A percentile compares a stretch with the other conserved stretches of the same genome.
Conservation (phyloP, 306 rosid species). For the Trifolium repens region DNA sequence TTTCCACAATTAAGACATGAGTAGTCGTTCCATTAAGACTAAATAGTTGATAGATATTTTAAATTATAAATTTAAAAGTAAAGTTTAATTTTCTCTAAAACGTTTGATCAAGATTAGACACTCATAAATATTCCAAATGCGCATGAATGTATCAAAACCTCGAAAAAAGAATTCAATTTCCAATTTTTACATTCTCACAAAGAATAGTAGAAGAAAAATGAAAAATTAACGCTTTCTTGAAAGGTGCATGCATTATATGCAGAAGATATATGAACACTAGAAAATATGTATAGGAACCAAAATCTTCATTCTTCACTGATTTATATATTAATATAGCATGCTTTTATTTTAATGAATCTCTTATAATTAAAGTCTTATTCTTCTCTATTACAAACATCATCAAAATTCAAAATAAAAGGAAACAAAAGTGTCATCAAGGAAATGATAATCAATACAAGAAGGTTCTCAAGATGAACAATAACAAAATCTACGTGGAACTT, state of each 20-base stretch:
- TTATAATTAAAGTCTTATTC: conserved; percentile 4
- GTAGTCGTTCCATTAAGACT: too few species aligned
- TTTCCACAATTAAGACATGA: too few species aligned
- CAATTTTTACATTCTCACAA: too few species aligned
- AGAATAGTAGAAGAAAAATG: not conserved
- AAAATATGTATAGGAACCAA: not conserved
- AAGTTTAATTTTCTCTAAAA: too few species aligned
- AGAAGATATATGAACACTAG: not conserved
- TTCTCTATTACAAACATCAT: conserved; percentile 16
- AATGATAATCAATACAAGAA: conserved; percentile 30
- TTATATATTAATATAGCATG: not conserved
- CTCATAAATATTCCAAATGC: too few species aligned
- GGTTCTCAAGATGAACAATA: conserved; percentile 38
- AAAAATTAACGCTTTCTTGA: not conserved
- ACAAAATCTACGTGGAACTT: conserved; percentile 19
- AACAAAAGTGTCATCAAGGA: conserved; percentile 13
- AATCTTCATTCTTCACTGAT: too few species aligned
- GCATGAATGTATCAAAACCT: too few species aligned
- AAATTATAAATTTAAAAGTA: too few species aligned
- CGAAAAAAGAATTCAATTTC: too few species aligned
- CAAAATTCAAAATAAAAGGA: not conserved
- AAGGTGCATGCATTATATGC: not conserved
- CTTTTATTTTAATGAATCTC: not conserved
- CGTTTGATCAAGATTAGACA: too few species aligned
- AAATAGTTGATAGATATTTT: too few species aligned